phyloP scores from a whole-genome alignment of 2,329 filamentous ascomycete species.

The Lachnellula arida region DNA sequence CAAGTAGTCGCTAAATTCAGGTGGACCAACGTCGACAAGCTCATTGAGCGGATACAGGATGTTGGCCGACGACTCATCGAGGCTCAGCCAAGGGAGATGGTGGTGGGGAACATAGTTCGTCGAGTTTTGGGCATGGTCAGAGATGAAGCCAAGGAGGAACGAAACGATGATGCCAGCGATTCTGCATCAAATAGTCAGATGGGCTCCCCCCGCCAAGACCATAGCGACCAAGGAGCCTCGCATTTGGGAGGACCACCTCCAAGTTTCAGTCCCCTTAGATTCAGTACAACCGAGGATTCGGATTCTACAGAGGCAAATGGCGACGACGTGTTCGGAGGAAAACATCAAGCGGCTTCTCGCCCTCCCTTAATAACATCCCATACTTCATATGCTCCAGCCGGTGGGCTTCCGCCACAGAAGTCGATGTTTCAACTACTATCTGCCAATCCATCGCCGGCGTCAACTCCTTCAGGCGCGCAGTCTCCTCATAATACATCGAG shows the following conservation, averaged over 20 bases:
- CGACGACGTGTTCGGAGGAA: slow-evolving; percentile 24
- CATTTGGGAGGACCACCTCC: slow-evolving; percentile 9
- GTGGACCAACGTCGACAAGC: slow-evolving; percentile 69
- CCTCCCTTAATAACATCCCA: slow-evolving; percentile 59
- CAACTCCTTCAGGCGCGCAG: slow-evolving; percentile 47
- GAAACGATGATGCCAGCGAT: slow-evolving; percentile 49
- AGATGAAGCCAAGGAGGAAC: slow-evolving; percentile 80
- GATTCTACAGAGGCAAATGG: slow-evolving; percentile 14
- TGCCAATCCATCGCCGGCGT: slow-evolving; percentile 52
- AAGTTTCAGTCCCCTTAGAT: slow-evolving; percentile 26
- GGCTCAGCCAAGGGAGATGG: slow-evolving; percentile 82
- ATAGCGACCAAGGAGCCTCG: slow-evolving; percentile 13
- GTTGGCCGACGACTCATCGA: slow-evolving; percentile 69
- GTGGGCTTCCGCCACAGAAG: slow-evolving; percentile 47
- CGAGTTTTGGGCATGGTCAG: slow-evolving; percentile 86
- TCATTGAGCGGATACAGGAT: slow-evolving; percentile 74
- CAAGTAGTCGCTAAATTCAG: slow-evolving; percentile 80
- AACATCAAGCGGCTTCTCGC: slow-evolving; percentile 35
- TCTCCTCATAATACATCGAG: slow-evolving; percentile 41
- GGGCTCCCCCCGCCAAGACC: slow-evolving; percentile 25
- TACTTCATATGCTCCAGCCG: slow-evolving; percentile 58
- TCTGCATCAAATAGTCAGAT: slow-evolving; percentile 28
- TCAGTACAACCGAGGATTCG: slow-evolving; percentile 23
- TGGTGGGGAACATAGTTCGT: slow-evolving; percentile 89
- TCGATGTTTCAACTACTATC: slow-evolving; percentile 88